Conservation (phyloP, 202 grass and related monocot species). For the Carex arenaria region DNA sequence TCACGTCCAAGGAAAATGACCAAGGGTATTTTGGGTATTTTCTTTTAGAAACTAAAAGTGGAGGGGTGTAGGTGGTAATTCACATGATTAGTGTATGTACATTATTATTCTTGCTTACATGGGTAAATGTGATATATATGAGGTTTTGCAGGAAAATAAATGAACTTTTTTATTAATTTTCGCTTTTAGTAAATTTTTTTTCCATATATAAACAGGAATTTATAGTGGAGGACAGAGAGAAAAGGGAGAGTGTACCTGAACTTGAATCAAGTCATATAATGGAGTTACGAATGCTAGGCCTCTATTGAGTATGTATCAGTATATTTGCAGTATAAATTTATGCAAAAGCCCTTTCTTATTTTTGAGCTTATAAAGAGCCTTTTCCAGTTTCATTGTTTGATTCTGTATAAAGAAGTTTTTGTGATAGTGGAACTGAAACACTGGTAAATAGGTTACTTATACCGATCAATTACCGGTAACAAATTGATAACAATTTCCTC, state of each 20-base stretch:
- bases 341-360: not conserved
- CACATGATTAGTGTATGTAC: not conserved
- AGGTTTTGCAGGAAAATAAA: not conserved
- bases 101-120: not conserved
- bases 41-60: not conserved
- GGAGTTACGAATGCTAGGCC: constrained; percentile 80
- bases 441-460: not conserved
- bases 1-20: not conserved
- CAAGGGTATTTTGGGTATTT: not conserved
- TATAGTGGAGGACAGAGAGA: constrained; percentile 89
- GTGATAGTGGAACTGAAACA: not conserved
- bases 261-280: constrained; percentile 87
- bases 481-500: not conserved
- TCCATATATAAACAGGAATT: constrained; percentile 60
- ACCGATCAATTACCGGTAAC: not conserved
- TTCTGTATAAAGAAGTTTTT: not conserved
- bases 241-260: constrained; percentile 48
- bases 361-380: not conserved
- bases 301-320: constrained; percentile 56
- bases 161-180: constrained; percentile 8
- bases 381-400: not conserved
- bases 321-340: constrained; percentile 8
- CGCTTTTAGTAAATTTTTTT: constrained; percentile 9
- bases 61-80: not conserved
- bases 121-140: not conserved